phyloP scores from a whole-genome alignment of 2,329 filamentous ascomycete genomes.

The Hypocreales sp. region DNA sequence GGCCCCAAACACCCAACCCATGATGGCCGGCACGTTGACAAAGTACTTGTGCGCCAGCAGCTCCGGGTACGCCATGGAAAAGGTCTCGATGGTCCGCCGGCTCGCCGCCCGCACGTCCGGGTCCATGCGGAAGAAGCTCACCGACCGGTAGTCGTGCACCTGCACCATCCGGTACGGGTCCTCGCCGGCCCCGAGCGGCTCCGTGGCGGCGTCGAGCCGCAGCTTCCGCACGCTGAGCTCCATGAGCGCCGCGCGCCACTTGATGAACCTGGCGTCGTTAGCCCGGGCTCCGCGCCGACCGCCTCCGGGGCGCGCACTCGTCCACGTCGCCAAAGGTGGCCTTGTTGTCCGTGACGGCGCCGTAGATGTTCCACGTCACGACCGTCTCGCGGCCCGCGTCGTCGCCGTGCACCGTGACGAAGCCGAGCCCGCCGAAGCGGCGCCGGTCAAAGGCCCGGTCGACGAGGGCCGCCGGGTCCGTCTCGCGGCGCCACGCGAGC shows the following conservation, averaged over 20 bases:
- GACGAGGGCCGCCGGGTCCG: slow-evolving; percentile 53
- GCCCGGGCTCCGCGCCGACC: slow-evolving; percentile 4
- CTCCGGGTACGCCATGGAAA: slow-evolving; percentile 77
- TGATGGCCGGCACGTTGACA: slow-evolving; percentile 79
- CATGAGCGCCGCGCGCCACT: slow-evolving; percentile 85
- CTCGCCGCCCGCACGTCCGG: slow-evolving; percentile 60
- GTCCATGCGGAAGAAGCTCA: slow-evolving; percentile 76
- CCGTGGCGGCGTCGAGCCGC: slow-evolving; percentile 50
- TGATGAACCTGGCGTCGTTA: slow-evolving; percentile 73
- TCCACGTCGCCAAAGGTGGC: slow-evolving; percentile 72
- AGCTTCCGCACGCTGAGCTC: slow-evolving; percentile 69
- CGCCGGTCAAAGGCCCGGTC: slow-evolving; percentile 45
- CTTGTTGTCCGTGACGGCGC: slow-evolving; percentile 66
- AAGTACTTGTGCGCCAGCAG: slow-evolving; percentile 80
- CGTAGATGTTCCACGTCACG: slow-evolving; percentile 90
- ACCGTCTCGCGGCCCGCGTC: slow-evolving; percentile 38
- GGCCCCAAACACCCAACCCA: slow-evolving; percentile 71
- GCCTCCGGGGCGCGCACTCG: too few relatives aligned
- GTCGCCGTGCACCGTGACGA: slow-evolving; percentile 55
- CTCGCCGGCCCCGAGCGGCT: slow-evolving; percentile 53
- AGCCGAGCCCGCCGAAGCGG: slow-evolving; percentile 70
- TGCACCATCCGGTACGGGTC: slow-evolving; percentile 88
- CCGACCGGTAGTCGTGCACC: slow-evolving; percentile 81
- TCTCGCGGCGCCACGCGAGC: slow-evolving; percentile 67
- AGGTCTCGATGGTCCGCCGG: slow-evolving; percentile 66